Evolutionary conservation across 2,329 filamentous ascomycete species (phyloP).

Genomic region (Colletotrichum cordylinicola): DNA sequence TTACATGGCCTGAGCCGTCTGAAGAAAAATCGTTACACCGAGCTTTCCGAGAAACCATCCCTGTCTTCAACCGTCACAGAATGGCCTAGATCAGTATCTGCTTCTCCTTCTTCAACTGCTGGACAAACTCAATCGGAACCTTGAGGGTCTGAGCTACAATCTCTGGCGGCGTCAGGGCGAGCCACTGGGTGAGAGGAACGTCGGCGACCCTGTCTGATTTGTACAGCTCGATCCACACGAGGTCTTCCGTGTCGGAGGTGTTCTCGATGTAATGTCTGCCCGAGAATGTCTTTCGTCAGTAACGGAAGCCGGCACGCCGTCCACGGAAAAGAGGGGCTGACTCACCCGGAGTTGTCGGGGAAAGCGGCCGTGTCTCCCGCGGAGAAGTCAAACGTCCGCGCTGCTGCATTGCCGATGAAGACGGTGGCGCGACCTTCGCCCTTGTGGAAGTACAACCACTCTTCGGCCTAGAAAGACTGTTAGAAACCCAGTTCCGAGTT

Average conservation of each 20-base stretch:
- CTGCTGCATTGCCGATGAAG: slow-evolving; percentile 65
- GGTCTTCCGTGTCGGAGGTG: slow-evolving; percentile 65
- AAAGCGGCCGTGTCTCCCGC: slow-evolving; percentile 74
- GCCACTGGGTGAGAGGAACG: slow-evolving; percentile 72
- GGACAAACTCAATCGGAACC: slow-evolving; percentile 60
- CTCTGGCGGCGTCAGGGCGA: slow-evolving; percentile 69
- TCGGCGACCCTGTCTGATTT: slow-evolving; percentile 71
- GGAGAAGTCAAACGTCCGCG: slow-evolving; percentile 71
- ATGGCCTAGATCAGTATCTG: slow-evolving; percentile 51
- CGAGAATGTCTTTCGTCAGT: background rate
- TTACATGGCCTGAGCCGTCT: background rate
- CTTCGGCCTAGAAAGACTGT: slow-evolving; percentile 57
- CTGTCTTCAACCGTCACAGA: background rate
- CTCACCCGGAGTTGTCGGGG: slow-evolving; percentile 65
- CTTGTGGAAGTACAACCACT: slow-evolving; percentile 75
- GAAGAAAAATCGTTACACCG: background rate
- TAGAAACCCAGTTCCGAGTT: background rate
- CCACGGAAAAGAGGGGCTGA: background rate
- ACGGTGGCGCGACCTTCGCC: slow-evolving; percentile 67
- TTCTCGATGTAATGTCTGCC: slow-evolving; percentile 72
- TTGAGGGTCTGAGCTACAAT: slow-evolving; percentile 67
- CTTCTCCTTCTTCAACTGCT: slow-evolving; percentile 68
- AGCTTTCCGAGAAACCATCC: background rate
- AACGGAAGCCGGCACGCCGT: background rate
- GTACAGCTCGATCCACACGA: slow-evolving; percentile 74